Percentiles rank a stretch among this genome's conserved stretches.
Conservation (phyloP, 306 rosid genomes). For the Acacia melanoxylon region DNA sequence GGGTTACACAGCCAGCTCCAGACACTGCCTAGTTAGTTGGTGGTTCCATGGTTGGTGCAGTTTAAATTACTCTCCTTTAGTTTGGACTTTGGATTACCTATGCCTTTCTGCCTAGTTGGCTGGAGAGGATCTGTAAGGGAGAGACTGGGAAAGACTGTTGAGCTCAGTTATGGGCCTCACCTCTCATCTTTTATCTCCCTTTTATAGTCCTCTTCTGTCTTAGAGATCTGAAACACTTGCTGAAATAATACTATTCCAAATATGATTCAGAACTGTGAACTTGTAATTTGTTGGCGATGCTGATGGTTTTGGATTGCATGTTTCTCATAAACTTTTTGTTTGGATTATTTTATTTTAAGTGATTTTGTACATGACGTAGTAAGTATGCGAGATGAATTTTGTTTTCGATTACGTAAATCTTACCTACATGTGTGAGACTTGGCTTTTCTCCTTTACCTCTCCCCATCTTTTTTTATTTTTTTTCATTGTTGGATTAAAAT, state of each 20-base stretch:
- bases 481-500: no score
- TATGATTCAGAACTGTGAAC: conserved; percentile 19
- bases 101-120: background rate
- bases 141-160: background rate
- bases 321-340: background rate
- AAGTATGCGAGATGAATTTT: no score
- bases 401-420: no score
- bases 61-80: background rate
- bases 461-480: no score
- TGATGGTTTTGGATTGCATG: conserved; percentile 22
- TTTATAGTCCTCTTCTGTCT: background rate
- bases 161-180: background rate
- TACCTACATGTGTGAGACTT: background rate
- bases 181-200: background rate
- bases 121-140: background rate
- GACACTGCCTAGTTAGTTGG: conserved; percentile 47
- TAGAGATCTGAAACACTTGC: background rate
- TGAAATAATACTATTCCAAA: background rate
- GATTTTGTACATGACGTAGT: no score
- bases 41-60: background rate
- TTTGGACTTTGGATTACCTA: background rate
- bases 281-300: conserved; percentile 20
- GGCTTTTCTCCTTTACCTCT: no score
- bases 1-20: conserved; percentile 52
- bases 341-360: no score